Base-by-base conservation (phyloP, 2,329 filamentous ascomycete species). In the Sarocladium brachiariae region DNA sequence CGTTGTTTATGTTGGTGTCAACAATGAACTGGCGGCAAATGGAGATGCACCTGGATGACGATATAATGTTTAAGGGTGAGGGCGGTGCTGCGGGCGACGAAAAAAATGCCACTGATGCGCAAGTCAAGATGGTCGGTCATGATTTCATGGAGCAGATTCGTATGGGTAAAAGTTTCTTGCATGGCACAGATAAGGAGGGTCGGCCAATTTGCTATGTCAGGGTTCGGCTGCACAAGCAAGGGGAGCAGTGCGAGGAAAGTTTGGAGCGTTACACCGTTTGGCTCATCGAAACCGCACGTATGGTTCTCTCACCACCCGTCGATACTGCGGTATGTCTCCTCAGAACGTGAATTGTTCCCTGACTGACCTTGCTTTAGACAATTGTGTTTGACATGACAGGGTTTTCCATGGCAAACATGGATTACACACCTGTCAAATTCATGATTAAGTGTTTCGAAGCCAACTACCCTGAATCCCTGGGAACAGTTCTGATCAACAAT, bases 361-460 rank as follows among this genome's bases (percentile, higher is more conserved):
- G 2, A 23, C 45, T 48, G 10, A 27, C 7, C 23, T 14, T 53
- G 19, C 39, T 47, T 7, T 52, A 95, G 88, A 93, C 88, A 37
- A 81, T 99, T 56, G 72, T 99, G 43, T 99, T 99, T 63, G 93
- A 99, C 66, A 92, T 99, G 89, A 95, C 88, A 7, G 82, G 85
- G 55, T 97, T 97, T 66, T 87, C 87, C 16, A 77, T 97, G 72
- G 86, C 91, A 14, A 99, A 99, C 69, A 97, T 99, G 93, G 93
- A 99, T 67, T 97, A 97, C 66, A 81, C 87, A 0, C 92, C 93
- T 1, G 89, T 99, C 52, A 99, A 96, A 63, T 99, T 97, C 71
- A 96, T 99, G 86, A 96, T 99, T 68, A 95, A 96, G 69, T 96
- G 91, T 67, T 99, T 99, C 63, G 93, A 99, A 71, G 93, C 93